Evolutionary conservation across 306 rosid genomes (phyloP), one percentile per base, ranked within the genome.

Genomic region (Herpetospermum pedunculosum): DNA sequence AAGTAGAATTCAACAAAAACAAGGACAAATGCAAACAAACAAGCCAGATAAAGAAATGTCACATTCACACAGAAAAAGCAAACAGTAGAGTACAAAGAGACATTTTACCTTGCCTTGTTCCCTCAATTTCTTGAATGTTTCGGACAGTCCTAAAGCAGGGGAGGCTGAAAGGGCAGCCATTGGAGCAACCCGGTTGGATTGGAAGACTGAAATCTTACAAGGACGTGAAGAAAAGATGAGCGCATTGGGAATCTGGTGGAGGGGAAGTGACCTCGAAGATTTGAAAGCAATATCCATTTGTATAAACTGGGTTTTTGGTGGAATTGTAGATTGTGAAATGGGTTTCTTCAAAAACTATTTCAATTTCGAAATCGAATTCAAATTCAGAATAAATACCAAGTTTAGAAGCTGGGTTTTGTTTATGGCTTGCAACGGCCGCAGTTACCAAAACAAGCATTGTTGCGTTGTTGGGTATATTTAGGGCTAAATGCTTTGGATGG

Each of bases 81-180:
- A 79, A 75, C 26, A 25, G 28, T 49, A 69, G 49, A 34, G 44
- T 52, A 62, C 19, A 71, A 75, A 15, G 11, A 70, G 70, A 72
- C 35, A 47, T 81, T 65, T 65, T 62, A 90, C 98, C 84, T 87
- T 89, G 59, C 96, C 93, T 37, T 86, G 80, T 52, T 79, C 75
- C 46, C 76, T 90, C 74, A 93, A 53, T 43, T 81, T 87, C 41
- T 46, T 70, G 84, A 93, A 93, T 8, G 98, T 93, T 77, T 85
- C 85, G 49, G 97, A 82, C 63, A 93, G 84, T 32, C 97, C 88
- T 41, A 83, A 83, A 28, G 87, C n/a, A 65, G 87, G 70, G 80
- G 69, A 53, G 70, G 86, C 58, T 67, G 80, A 60, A 75, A 82
- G 78, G 70, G 96, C 85, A 35, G 96, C 88, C 86, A 88, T 84